Conservation (phyloP, 495 filamentous ascomycete genomes). For the Xylaria grammica region DNA sequence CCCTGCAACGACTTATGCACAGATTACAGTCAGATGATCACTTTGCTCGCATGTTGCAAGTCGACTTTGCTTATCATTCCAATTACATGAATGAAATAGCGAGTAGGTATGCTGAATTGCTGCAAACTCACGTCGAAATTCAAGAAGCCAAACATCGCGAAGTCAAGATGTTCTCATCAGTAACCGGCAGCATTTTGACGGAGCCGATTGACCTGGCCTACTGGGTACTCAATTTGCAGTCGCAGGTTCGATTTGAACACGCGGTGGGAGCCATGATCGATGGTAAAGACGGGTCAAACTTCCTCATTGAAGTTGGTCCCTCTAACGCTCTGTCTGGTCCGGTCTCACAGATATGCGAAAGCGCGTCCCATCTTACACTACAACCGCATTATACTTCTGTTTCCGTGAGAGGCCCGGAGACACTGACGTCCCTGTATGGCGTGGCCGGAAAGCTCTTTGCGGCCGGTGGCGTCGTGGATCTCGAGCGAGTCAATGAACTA, state of each 20-base stretch:
- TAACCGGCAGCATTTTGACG: background rate
- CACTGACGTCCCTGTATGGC: slow-evolving; percentile 28
- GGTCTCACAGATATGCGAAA: background rate
- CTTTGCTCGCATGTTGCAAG: background rate
- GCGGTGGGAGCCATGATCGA: background rate
- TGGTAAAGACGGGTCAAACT: background rate
- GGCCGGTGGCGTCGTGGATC: background rate
- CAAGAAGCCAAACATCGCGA: background rate
- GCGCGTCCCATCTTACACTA: background rate
- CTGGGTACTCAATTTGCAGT: background rate
- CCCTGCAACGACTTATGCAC: background rate
- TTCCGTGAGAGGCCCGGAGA: slow-evolving; percentile 23
- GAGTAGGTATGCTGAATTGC: background rate
- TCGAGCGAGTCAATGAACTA: background rate
- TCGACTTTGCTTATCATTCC: background rate
- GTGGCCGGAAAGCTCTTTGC: slow-evolving; percentile 37
- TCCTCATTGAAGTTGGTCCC: background rate
- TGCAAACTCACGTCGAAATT: background rate
- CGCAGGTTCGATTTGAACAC: background rate
- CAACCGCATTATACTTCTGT: background rate
- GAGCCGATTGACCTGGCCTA: background rate
- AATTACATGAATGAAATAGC: background rate
- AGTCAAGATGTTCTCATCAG: background rate
- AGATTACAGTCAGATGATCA: background rate
- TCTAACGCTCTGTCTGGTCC: background rate